A percentile compares a stretch with the other conserved stretches of the same genome.
phyloP scores from a whole-genome alignment of 1,139 yeast genomes.

The Trichomonascaceae sp. region DNA sequence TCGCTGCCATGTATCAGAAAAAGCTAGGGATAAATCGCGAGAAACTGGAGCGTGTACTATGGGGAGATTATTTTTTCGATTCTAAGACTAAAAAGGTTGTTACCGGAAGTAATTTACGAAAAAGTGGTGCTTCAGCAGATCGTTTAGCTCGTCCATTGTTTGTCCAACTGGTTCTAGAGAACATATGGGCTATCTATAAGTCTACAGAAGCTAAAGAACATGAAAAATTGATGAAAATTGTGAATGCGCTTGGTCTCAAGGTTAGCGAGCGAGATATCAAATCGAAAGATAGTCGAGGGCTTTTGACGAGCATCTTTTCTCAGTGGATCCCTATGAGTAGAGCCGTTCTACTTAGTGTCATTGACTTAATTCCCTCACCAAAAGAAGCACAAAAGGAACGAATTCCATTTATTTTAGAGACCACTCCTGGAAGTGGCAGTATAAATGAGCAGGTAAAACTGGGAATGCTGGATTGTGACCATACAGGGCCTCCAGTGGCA shows the following conservation, averaged over 20 bases:
- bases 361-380: slow-evolving; percentile 84
- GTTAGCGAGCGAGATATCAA: slow-evolving; percentile 70
- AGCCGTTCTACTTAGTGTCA: slow-evolving; percentile 76
- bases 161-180: slow-evolving; percentile 81
- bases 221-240: slow-evolving; percentile 70
- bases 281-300: slow-evolving; percentile 64
- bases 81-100: slow-evolving; percentile 78
- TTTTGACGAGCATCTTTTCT: slow-evolving; percentile 66
- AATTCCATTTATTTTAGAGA: slow-evolving; percentile 58
- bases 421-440: slow-evolving; percentile 47
- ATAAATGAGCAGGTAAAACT: slow-evolving; percentile 45
- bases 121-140: slow-evolving; percentile 37
- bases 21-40: slow-evolving; percentile 80
- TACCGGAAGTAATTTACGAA: slow-evolving; percentile 34
- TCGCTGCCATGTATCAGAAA: slow-evolving; percentile 78
- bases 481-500: slow-evolving; percentile 60
- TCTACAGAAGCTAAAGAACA: slow-evolving; percentile 59
- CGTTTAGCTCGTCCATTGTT: slow-evolving; percentile 66
- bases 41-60: slow-evolving; percentile 75
- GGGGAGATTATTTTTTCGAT: slow-evolving; percentile 93
- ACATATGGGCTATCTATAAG: slow-evolving; percentile 87
- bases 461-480: slow-evolving; percentile 62
- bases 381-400: slow-evolving; percentile 64
- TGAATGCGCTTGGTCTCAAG: slow-evolving; percentile 60
- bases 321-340: slow-evolving; percentile 95